Conservation (phyloP, 371 early-diverging fungal species). For the Mortierella sp. region DNA sequence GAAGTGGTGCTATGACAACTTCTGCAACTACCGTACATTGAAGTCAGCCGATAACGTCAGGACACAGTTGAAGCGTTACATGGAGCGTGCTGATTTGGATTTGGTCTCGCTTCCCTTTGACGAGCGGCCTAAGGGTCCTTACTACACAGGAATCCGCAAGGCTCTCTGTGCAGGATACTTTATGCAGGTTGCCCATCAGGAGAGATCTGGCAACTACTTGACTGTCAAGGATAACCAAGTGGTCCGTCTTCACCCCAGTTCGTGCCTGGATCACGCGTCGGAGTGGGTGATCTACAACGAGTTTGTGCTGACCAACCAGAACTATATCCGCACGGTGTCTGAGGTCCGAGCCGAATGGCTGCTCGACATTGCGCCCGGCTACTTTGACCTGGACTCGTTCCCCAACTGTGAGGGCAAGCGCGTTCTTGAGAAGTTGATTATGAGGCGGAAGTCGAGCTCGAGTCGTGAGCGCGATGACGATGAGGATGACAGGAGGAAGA, state of each 20-base stretch:
- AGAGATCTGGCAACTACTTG: slow-evolving; percentile 90
- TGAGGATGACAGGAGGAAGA: slow-evolving; percentile 44
- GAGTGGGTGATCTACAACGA: slow-evolving; percentile 99
- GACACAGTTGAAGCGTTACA: slow-evolving; percentile 87
- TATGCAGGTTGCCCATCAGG: slow-evolving; percentile 97
- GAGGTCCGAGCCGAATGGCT: slow-evolving; percentile 95
- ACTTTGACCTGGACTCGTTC: slow-evolving; percentile 88
- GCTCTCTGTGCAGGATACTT: slow-evolving; percentile 94
- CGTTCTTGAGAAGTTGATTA: slow-evolving; percentile 73
- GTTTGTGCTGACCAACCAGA: slow-evolving; percentile 96
- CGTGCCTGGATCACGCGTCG: slow-evolving; percentile 88
- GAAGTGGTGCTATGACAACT: slow-evolving; percentile 95
- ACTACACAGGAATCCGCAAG: slow-evolving; percentile 88
- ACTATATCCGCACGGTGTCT: slow-evolving; percentile 95
- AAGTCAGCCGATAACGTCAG: slow-evolving; percentile 95
- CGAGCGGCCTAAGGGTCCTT: slow-evolving; percentile 67
- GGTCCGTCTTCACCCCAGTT: slow-evolving; percentile 96
- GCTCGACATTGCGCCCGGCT: slow-evolving; percentile 88
- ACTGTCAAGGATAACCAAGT: slow-evolving; percentile 97
- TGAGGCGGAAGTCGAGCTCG: slow-evolving; percentile 53
- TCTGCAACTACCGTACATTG: slow-evolving; percentile 87
- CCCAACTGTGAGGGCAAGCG: slow-evolving; percentile 94
- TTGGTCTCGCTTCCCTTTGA: slow-evolving; percentile 82
- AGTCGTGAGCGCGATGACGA: slow-evolving; percentile 31
- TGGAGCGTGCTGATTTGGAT: slow-evolving; percentile 82